Base-by-base conservation (phyloP, 2,329 filamentous ascomycete genomes). In the Ophiostoma sp. region DNA sequence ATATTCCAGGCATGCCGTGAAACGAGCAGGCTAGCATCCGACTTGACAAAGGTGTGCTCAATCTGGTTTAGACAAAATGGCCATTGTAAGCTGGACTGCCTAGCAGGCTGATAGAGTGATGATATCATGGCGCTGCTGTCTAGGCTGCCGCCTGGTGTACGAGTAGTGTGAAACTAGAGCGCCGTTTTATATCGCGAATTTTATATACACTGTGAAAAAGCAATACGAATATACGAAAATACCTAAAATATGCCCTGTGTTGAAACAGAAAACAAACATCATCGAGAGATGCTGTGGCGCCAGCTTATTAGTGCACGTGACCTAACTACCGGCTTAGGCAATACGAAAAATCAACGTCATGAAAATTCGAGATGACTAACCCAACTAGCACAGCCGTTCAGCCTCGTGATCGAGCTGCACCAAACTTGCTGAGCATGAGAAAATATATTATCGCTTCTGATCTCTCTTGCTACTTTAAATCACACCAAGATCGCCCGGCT, bases 281-380 rank as follows among this genome's bases (percentile, higher is more conserved):
- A 8, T 48, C 17, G 44, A 5, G 17, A 7, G 44, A 48, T 48
- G 17, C 6, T 48, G 17, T 48, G 44, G 7, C 17, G 44, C 20
- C 17, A 17, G 44, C 35, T 23, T 65, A 35, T 65, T 41, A 65
- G 35, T 41, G 62, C 69, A 70, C 69, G 69, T 70, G 69, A 70
- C 15, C 52, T 2, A 35, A 48, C 31, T 35, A n/a, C 31, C 52
- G 11, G 27, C 31, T 62, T 64, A n/a, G 52, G 52, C 10, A 23
- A 27, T 64, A n/a, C 15, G n/a, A 68, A 67, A 44, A 48, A 35
- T 67, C 31, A 65, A 44, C 33, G 15, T 36, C 44, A 48, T 6
- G 36, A 69, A 71, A 69, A 68, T 23, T 65, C 36, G 52, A 57
- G 20, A 69, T 57, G 57, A 36, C 68, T 23, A 62, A 60, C 27